A percentile compares a stretch with the other conserved stretches of the same genome.
Conservation (phyloP, 768 basidiomycete genomes). For the Boletus eberwhitei region DNA sequence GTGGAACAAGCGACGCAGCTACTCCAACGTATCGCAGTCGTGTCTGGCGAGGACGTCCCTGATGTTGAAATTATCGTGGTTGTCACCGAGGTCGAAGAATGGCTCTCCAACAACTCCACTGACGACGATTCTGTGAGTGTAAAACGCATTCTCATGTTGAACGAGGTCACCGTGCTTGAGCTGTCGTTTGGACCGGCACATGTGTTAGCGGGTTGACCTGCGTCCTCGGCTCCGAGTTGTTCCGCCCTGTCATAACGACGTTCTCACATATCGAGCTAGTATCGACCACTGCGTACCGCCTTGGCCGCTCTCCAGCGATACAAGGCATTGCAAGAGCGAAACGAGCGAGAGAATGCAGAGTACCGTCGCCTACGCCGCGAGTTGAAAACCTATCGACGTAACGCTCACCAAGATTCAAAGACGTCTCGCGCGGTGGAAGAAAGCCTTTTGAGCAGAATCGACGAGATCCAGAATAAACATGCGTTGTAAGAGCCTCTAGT, state of each 20-base stretch:
- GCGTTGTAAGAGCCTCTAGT: constrained; percentile 21
- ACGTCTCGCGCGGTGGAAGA: constrained; percentile 36
- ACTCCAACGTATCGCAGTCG: constrained; percentile 34
- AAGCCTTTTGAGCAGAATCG: constrained; percentile 32
- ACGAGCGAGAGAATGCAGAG: constrained; percentile 29
- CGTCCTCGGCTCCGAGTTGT: constrained; percentile 18
- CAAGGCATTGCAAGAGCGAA: constrained; percentile 36
- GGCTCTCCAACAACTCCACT: constrained; percentile 42
- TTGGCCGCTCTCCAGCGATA: constrained; percentile 38
- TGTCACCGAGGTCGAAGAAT: constrained; percentile 47
- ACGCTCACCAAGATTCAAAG: constrained; percentile 32
- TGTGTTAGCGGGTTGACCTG: not conserved
- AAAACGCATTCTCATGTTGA: not conserved
- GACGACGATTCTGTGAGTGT: constrained; percentile 37
- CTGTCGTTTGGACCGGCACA: not conserved
- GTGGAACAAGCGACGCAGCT: constrained; percentile 38
- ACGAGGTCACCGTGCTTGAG: not conserved
- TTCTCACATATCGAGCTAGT: constrained; percentile 30
- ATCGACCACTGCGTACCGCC: constrained; percentile 30
- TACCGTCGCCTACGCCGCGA: constrained; percentile 33
- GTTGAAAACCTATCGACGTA: constrained; percentile 28
- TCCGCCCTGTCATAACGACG: constrained; percentile 11
- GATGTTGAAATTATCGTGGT: constrained; percentile 37
- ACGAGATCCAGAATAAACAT: constrained; percentile 31
- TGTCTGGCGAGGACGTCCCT: constrained; percentile 32